phyloP scores from a whole-genome alignment of 23 red algal genomes.

The Agarophyton chilense region DNA sequence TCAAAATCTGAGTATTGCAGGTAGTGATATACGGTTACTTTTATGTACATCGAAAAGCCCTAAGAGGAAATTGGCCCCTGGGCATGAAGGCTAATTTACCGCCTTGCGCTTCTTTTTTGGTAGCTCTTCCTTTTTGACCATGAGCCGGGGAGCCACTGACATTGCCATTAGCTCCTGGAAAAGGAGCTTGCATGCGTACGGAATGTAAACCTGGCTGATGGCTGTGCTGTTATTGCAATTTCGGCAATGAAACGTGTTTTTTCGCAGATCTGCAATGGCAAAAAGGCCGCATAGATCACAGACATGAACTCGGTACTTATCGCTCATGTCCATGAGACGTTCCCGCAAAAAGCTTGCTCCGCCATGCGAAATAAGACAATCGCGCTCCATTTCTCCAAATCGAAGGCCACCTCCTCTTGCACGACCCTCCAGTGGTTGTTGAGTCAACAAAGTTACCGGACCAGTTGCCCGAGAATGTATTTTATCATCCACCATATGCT shows the following conservation, averaged over 20 bases:
- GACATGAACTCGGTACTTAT: slow-evolving; percentile 90
- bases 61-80: no score
- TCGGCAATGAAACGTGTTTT: slow-evolving; percentile 89
- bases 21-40: no score
- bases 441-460: slow-evolving; percentile 90
- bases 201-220: slow-evolving; percentile 90
- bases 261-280: slow-evolving; percentile 92
- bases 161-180: slow-evolving; percentile 99
- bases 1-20: no score
- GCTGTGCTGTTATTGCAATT: slow-evolving; percentile 94
- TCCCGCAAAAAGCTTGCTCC: slow-evolving; percentile 93
- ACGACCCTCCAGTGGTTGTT: slow-evolving; percentile 95
- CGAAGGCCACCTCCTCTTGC: slow-evolving; percentile 91
- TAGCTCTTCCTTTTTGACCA: slow-evolving; percentile 58
- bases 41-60: no score
- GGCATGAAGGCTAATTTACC: not conserved
- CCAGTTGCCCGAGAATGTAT: slow-evolving; percentile 92
- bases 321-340: slow-evolving; percentile 94
- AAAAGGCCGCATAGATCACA: slow-evolving; percentile 96
- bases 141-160: slow-evolving; percentile 92
- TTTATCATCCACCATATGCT: slow-evolving; percentile 99
- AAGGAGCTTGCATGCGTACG: slow-evolving; percentile 97
- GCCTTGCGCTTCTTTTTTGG: slow-evolving; percentile 7
- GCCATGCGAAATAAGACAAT: slow-evolving; percentile 95
- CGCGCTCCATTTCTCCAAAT: slow-evolving; percentile 99